Evolutionary conservation across 2,329 filamentous ascomycete species (phyloP).

Genomic region (Penicillium sp.): DNA sequence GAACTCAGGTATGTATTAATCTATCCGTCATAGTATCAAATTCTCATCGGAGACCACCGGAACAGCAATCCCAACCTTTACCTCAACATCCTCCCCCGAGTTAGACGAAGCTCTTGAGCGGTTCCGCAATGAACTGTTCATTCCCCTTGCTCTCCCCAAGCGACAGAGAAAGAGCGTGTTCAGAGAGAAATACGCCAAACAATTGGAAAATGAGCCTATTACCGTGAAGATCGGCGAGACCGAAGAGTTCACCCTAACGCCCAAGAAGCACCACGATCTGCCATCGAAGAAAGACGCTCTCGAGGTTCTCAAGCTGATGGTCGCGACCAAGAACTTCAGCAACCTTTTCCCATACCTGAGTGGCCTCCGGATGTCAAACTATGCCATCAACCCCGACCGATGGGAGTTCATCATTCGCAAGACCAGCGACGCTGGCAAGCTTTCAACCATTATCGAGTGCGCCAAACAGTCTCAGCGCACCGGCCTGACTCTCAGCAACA

Average conservation of each 20-base stretch:
- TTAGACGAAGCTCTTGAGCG: conserved; percentile 42
- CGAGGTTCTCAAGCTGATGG: conserved; percentile 38
- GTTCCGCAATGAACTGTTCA: conserved; percentile 48
- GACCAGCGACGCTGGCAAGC: conserved; percentile 37
- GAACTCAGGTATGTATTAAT: conserved; percentile 30
- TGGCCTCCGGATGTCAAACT: conserved; percentile 37
- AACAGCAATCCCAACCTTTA: conserved; percentile 42
- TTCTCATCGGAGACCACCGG: conserved; percentile 2
- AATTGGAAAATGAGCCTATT: conserved; percentile 42
- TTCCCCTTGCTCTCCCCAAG: conserved; percentile 40
- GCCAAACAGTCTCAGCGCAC: conserved; percentile 38
- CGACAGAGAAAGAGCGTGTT: conserved; percentile 44
- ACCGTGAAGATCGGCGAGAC: conserved; percentile 40
- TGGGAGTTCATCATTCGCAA: conserved; percentile 42
- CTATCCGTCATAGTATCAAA: not conserved
- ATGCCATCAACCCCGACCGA: conserved; percentile 23
- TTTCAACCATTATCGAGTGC: conserved; percentile 38
- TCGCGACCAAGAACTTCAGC: conserved; percentile 40
- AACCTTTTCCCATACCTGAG: conserved; percentile 44
- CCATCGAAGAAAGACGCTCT: conserved; percentile 37
- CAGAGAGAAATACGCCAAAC: conserved; percentile 35
- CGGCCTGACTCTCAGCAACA: conserved; percentile 35
- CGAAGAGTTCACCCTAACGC: conserved; percentile 43
- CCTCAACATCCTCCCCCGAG: conserved; percentile 41
- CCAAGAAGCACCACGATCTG: conserved; percentile 34